Conservation (phyloP, 2,329 filamentous ascomycete species). For the Claviceps sp. region DNA sequence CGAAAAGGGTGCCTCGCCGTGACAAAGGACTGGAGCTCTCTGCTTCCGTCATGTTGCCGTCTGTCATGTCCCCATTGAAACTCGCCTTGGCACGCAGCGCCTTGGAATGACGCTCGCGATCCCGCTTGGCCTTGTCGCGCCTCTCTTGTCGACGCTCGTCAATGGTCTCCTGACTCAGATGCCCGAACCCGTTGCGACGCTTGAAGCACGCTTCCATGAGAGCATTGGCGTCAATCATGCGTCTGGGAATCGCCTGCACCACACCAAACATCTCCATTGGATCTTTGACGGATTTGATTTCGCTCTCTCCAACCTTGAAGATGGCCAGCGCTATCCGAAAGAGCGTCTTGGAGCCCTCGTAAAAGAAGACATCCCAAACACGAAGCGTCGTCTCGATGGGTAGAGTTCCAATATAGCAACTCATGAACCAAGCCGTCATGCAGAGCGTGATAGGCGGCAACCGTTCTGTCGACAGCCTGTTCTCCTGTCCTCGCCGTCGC, state of each 20-base stretch:
- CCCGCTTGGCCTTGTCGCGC: slow-evolving; percentile 37
- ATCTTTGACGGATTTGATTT: slow-evolving; percentile 68
- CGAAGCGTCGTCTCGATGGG: slow-evolving; percentile 85
- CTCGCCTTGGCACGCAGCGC: slow-evolving; percentile 13
- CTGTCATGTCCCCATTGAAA: slow-evolving; percentile 19
- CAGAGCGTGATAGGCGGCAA: slow-evolving; percentile 85
- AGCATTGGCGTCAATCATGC: slow-evolving; percentile 66
- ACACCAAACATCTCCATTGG: slow-evolving; percentile 95
- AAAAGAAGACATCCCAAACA: slow-evolving; percentile 93
- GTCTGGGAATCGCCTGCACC: slow-evolving; percentile 74
- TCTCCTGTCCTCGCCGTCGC: slow-evolving; percentile 24
- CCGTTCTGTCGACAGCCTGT: slow-evolving; percentile 32
- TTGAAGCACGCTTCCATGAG: slow-evolving; percentile 76
- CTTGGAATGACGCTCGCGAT: slow-evolving; percentile 16
- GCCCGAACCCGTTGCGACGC: slow-evolving; percentile 65
- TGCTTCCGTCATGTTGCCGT: slow-evolving; percentile 19
- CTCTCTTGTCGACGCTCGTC: slow-evolving; percentile 63
- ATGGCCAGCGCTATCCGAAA: slow-evolving; percentile 85
- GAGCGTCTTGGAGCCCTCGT: slow-evolving; percentile 85
- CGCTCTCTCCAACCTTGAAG: slow-evolving; percentile 74
- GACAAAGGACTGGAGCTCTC: slow-evolving; percentile 14
- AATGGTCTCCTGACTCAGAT: slow-evolving; percentile 69
- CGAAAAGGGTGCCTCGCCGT: slow-evolving; percentile 34
- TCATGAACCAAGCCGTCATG: slow-evolving; percentile 97
- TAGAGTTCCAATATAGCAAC: slow-evolving; percentile 82